Base-by-base conservation (phyloP, 208 protist species). In the Angomonas ambiguus region DNA sequence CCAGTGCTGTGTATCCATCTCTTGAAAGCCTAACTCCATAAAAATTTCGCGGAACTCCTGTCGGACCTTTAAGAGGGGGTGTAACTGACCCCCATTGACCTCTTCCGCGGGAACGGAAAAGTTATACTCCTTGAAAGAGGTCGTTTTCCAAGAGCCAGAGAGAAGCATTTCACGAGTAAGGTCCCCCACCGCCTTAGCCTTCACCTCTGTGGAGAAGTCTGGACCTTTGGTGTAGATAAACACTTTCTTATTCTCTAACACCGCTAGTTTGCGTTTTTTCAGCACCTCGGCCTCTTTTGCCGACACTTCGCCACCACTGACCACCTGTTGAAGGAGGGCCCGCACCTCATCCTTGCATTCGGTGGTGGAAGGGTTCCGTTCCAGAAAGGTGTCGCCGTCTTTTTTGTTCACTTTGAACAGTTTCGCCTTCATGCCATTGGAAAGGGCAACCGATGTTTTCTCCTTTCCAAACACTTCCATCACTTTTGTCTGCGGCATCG, bases 1-100 rank as follows among this genome's bases (percentile, higher is more conserved):
- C 83, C 93, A 99, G 57, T 97, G 89, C 70, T 98, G 93, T 27
- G 99, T 99, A 38, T 93, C 81, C 99, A 99, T 99, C 89, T 99
- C 98, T 70, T 98, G 85, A 84, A 99, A 99, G 33, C 97, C 97
- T n/a, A 98, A 80, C 75, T 99, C 97, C 64, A 99, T 87, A 72
- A 99, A 99, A 49, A 99, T 99, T 69, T 99, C 85, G 28, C 99
- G 92, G 88, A 99, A 99, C 82, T 99, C 92, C 69, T 88, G 91
- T 3, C 98, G 92, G 1, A 99, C 94, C 77, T 99, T 99, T 20
- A 99, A 71, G 10, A 99, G 86, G 13, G 99, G 99, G 74, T 99
- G 99, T 65, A 99, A 84, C 59, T 95, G 84, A 27, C 99, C 98
- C 56, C 78, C 68, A 49, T 76, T 72, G n/a, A 94, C 80, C 51